Base-by-base conservation (phyloP, 1,284 basidiomycete species). In the Fomitiporia mediterranea region DNA sequence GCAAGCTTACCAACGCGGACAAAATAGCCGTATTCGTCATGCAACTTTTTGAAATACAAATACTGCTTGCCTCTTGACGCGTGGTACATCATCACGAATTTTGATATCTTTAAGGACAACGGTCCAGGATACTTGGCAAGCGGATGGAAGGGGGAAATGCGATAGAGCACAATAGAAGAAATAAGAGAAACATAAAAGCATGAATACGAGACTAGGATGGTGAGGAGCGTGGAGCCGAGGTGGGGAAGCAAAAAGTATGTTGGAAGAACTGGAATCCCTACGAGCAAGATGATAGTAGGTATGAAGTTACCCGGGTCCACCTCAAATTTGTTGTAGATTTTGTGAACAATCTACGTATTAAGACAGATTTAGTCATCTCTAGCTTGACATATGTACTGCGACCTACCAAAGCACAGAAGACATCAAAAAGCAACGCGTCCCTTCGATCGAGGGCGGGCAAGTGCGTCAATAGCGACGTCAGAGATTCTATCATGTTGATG, bases 141-240 rank as follows among this genome's bases (percentile, higher is more conserved):
- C 2, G 65, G 64, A 52, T 66, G 65, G 27, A 65, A 58, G 7
- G 65, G 64, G 1, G 64, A 66, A 9, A 65, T 47, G 13, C 65
- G 64, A 48, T 65, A 66, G n/a, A 60, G 8, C 5, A 55, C 37
- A 15, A 55, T 55, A 11, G 48, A 51, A 17, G 21, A 17, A 2
- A 57, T n/a, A 28, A 59, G 25, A 17, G 40, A 37, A n/a, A 34
- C n/a, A 30, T 57, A 57, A 25, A 57, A 57, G 40, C 32, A 43
- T 17, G 55, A 35, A n/a, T 27, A 34, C 8, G 38, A 28, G 7
- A 30, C 8, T 8, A 38, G 4, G 15, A 37, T n/a, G n/a, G 51
- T 6, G 13, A 51, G n/a, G 7, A 44, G n/a, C 1, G n/a, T 25
- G 1, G 55, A 51, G 1, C 27, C 4, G 8, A 38, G 19, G n/a